These are phyloP conservation scores for Knoxia roxburghii DNA, from an alignment of 257 asterid genomes.

Conservation along the genomic window DNA sequence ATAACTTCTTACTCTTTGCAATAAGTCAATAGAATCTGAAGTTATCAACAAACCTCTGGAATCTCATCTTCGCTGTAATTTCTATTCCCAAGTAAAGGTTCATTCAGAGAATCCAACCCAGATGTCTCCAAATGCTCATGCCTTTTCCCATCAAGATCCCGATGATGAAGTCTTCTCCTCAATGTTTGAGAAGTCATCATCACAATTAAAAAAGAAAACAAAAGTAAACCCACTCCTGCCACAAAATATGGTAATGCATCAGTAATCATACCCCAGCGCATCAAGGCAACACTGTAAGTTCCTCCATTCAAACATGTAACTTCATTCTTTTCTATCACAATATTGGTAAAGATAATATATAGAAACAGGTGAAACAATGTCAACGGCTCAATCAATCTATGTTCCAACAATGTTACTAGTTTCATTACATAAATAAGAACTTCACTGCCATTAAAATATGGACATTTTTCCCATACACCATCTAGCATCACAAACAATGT, in stretches of 20 bases:
- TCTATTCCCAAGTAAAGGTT: slow-evolving; percentile 65
- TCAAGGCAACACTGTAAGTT: neutral
- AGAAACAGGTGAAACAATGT: too few relatives aligned
- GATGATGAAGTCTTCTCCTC: slow-evolving; percentile 79
- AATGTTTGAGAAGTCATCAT: slow-evolving; percentile 64
- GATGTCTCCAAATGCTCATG: slow-evolving; percentile 44
- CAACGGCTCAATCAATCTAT: too few relatives aligned
- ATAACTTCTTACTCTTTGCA: neutral
- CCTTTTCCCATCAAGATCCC: slow-evolving; percentile 66
- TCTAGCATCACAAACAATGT: too few relatives aligned
- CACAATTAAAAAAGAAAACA: neutral
- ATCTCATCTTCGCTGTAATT: slow-evolving; percentile 24
- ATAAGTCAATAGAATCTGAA: neutral
- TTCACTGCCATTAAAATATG: too few relatives aligned
- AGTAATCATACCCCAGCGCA: neutral
- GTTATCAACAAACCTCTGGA: slow-evolving; percentile 40
- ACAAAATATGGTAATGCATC: neutral
- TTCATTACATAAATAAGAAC: too few relatives aligned
- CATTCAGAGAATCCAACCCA: slow-evolving; percentile 48
- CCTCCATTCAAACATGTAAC: neutral
- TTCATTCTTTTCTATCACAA: neutral
- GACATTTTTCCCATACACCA: too few relatives aligned
- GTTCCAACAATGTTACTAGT: too few relatives aligned
- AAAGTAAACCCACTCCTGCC: neutral
- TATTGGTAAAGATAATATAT: too few relatives aligned